These are phyloP conservation scores for Rhododendron mucronatum DNA, from an alignment of 148 eudicot genomes.

Conservation along the genomic window DNA sequence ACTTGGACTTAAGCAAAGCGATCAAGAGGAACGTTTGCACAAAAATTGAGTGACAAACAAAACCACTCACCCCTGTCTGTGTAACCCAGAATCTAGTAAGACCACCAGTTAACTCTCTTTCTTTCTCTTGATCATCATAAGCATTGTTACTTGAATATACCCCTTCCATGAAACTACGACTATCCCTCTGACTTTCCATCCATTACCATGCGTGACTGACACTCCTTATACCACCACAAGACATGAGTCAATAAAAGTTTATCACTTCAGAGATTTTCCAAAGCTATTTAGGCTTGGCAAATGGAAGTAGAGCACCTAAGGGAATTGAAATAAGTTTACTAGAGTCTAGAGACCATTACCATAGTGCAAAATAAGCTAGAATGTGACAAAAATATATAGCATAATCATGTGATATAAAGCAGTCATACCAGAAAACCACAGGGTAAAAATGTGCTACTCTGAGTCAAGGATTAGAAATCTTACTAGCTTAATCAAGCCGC, in stretches of 20 bases:
- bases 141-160: too few relatives aligned
- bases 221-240: background rate
- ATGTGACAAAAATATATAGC: background rate
- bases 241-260: background rate
- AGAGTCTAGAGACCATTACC: background rate
- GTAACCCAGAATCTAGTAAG: too few relatives aligned
- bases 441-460: too few relatives aligned
- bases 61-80: too few relatives aligned
- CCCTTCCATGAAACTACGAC: too few relatives aligned
- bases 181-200: background rate
- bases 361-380: background rate
- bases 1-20: too few relatives aligned
- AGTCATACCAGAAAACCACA: too few relatives aligned
- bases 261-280: background rate
- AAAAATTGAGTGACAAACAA: too few relatives aligned
- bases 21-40: too few relatives aligned
- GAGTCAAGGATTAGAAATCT: slow-evolving; percentile 13
- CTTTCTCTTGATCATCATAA: too few relatives aligned
- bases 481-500: slow-evolving; percentile 91
- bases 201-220: background rate
- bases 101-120: too few relatives aligned
- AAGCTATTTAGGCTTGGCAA: background rate
- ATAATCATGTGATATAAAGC: too few relatives aligned
- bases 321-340: background rate
- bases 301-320: background rate